Evolutionary conservation across 768 basidiomycete species (phyloP).

Genomic region (Panaeolus cyanescens): DNA sequence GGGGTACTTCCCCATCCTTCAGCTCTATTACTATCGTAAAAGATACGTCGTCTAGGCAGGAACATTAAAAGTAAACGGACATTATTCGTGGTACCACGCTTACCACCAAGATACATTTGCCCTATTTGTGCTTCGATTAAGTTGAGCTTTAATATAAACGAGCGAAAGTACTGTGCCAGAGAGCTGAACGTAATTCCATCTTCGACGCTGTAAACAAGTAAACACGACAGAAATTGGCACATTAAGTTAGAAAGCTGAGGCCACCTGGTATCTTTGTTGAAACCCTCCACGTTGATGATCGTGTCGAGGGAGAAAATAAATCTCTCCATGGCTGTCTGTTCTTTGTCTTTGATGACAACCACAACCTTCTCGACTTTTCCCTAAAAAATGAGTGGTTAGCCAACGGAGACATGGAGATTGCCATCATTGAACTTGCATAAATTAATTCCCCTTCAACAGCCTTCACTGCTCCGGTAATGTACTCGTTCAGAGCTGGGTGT

Average conservation of each 20-base stretch:
- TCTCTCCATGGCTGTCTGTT: slow-evolving; percentile 82
- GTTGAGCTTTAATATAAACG: slow-evolving; percentile 78
- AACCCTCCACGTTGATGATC: slow-evolving; percentile 72
- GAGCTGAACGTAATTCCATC: slow-evolving; percentile 65
- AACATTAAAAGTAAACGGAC: not conserved
- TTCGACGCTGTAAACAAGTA: slow-evolving; percentile 58
- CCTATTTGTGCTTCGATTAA: slow-evolving; percentile 77
- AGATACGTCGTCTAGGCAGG: slow-evolving; percentile 61
- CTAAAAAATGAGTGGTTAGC: slow-evolving; percentile 33
- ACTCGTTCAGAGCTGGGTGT: slow-evolving; percentile 86
- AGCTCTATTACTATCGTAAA: slow-evolving; percentile 87
- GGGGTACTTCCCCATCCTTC: slow-evolving; percentile 57
- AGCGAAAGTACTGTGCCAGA: slow-evolving; percentile 77
- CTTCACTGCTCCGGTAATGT: slow-evolving; percentile 86
- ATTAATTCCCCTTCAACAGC: slow-evolving; percentile 79
- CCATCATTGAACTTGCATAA: slow-evolving; percentile 48
- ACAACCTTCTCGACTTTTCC: slow-evolving; percentile 80
- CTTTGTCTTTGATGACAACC: slow-evolving; percentile 81
- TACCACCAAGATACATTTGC: slow-evolving; percentile 57
- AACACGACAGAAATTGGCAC: not conserved
- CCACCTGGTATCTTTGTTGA: slow-evolving; percentile 72
- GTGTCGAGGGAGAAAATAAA: slow-evolving; percentile 87
- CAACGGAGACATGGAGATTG: not conserved
- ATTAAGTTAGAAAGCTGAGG: not conserved
- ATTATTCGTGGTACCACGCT: slow-evolving; percentile 8